Evolutionary conservation across 2,329 filamentous ascomycete species (phyloP).

Genomic region (Dothistroma septosporum): DNA sequence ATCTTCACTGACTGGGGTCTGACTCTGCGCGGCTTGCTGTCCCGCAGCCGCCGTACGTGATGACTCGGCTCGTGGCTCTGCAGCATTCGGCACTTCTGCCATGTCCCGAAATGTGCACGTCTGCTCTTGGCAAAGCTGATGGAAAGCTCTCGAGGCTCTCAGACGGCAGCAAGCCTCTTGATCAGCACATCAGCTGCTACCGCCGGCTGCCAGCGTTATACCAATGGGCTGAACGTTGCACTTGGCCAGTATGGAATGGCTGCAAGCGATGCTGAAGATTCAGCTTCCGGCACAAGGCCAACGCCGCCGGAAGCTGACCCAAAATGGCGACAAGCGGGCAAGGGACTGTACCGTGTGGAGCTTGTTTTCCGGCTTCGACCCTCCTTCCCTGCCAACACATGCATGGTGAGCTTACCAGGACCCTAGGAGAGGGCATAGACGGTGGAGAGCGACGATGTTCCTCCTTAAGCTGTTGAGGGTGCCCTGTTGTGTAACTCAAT

Average conservation of each 20-base stretch:
- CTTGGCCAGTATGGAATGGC: neutral
- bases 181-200: neutral
- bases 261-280: constrained; percentile 2
- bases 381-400: neutral
- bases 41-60: neutral
- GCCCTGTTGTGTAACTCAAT: neutral
- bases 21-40: neutral
- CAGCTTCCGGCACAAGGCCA: neutral
- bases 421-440: too few relatives aligned
- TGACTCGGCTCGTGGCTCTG: neutral
- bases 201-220: neutral
- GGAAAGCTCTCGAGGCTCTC: neutral
- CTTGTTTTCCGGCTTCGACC: too few relatives aligned
- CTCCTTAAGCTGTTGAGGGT: neutral
- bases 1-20: neutral
- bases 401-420: neutral
- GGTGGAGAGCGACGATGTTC: neutral
- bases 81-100: neutral
- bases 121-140: neutral
- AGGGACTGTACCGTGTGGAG: neutral
- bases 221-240: neutral
- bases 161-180: neutral
- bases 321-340: neutral
- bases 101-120: neutral
- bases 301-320: neutral